These are phyloP conservation scores for Paraphaeosphaeria sporulosa DNA, from an alignment of 2,329 filamentous ascomycete genomes.

Conservation along the genomic window DNA sequence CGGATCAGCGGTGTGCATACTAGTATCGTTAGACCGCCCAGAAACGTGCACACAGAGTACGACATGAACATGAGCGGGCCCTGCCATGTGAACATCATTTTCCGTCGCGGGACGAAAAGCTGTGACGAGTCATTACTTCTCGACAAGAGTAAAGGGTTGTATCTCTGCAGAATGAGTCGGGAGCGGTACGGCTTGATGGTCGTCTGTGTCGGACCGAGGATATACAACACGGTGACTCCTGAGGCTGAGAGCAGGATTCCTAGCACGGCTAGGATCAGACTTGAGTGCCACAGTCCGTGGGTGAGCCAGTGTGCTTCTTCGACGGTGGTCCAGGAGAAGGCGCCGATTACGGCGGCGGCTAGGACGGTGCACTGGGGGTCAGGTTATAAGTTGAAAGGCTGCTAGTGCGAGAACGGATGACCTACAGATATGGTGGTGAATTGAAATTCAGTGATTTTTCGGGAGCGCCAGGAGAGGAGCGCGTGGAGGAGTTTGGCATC, in stretches of 20 bases:
- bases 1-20: conserved; percentile 10
- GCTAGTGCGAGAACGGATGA: too few relatives aligned
- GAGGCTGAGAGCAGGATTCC: conserved; percentile 21
- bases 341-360: conserved; percentile 23
- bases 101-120: conserved; percentile 8
- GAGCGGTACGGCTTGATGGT: background rate
- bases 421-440: conserved; percentile 24
- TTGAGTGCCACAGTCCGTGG: conserved; percentile 22
- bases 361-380: conserved; percentile 22
- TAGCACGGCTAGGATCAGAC: conserved; percentile 19
- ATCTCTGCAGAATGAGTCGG: background rate
- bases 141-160: conserved; percentile 14
- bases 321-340: conserved; percentile 23
- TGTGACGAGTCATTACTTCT: background rate
- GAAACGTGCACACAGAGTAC: conserved; percentile 22
- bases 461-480: conserved; percentile 16
- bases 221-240: conserved; percentile 1
- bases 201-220: too few relatives aligned
- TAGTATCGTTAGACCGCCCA: conserved; percentile 12
- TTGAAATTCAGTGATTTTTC: conserved; percentile 23
- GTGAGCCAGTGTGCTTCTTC: conserved; percentile 24
- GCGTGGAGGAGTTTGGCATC: background rate
- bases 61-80: conserved; percentile 25
- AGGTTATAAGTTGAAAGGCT: background rate
- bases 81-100: conserved; percentile 27